These are phyloP conservation scores for Ensete ventricosum DNA, from an alignment of 176 grass and related monocot genomes.

Conservation along the genomic window DNA sequence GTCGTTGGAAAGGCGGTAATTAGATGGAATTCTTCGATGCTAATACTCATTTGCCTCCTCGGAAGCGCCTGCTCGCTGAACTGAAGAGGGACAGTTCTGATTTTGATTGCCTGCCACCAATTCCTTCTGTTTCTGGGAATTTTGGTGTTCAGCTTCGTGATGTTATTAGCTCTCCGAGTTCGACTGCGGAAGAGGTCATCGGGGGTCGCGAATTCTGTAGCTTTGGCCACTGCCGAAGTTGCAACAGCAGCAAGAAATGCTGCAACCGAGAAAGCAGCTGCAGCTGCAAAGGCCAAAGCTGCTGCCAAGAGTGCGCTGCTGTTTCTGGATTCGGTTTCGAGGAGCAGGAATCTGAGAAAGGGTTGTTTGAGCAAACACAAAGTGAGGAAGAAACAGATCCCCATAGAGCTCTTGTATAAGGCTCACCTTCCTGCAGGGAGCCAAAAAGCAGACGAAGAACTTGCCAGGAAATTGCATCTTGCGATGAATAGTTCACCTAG, in stretches of 20 bases:
- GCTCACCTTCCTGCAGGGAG: conserved; percentile 32
- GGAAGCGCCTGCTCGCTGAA: conserved; percentile 87
- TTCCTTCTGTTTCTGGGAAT: conserved; percentile 38
- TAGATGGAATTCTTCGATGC: conserved; percentile 73
- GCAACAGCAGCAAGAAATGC: conserved; percentile 43
- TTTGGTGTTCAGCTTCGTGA: conserved; percentile 45
- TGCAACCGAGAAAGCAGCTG: conserved; percentile 58
- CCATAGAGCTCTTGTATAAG: conserved; percentile 60
- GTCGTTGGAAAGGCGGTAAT: not conserved
- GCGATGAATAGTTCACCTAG: conserved; percentile 58
- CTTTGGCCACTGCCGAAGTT: conserved; percentile 34
- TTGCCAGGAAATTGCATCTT: conserved; percentile 47
- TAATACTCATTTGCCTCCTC: conserved; percentile 76
- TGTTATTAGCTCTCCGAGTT: conserved; percentile 42
- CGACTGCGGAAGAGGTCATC: conserved; percentile 46
- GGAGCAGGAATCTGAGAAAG: conserved; percentile 30
- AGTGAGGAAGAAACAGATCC: conserved; percentile 58
- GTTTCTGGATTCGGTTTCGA: conserved; percentile 62
- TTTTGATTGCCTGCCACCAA: conserved; percentile 29
- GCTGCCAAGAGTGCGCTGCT: conserved; percentile 70
- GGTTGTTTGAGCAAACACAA: conserved; percentile 41
- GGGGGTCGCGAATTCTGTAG: conserved; percentile 45
- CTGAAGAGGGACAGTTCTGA: conserved; percentile 43
- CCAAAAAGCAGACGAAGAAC: conserved; percentile 41
- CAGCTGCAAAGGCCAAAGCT: conserved; percentile 60